Percentiles rank a stretch among this genome's conserved stretches.
Conservation (phyloP, 371 early-diverging fungal species). For the Rhizopus delemar region DNA sequence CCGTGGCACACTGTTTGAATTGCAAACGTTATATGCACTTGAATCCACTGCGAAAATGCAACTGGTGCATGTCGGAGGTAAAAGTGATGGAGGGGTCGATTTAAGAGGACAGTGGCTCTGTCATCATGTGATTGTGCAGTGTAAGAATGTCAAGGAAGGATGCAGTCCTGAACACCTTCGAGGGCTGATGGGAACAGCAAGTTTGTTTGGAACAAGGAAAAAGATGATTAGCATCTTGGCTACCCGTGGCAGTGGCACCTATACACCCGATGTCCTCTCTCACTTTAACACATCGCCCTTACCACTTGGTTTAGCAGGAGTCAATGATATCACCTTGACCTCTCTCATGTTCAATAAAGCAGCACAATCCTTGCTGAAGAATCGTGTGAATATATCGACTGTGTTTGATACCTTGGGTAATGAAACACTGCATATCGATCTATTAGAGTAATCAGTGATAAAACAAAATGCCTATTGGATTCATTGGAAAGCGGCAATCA, state of each 20-base stretch:
- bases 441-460: slow-evolving; percentile 5
- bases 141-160: slow-evolving; percentile 43
- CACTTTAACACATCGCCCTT: slow-evolving; percentile 31
- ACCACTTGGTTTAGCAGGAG: slow-evolving; percentile 38
- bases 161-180: slow-evolving; percentile 49
- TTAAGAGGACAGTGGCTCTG: slow-evolving; percentile 40
- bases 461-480: too few species aligned
- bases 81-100: slow-evolving; percentile 47
- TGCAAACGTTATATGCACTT: slow-evolving; percentile 37
- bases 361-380: slow-evolving; percentile 12
- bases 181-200: slow-evolving; percentile 36
- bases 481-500: too few species aligned
- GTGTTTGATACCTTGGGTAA: slow-evolving; percentile 18
- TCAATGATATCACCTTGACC: slow-evolving; percentile 26
- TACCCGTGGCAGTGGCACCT: slow-evolving; percentile 19
- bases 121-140: slow-evolving; percentile 30
- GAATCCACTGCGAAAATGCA: slow-evolving; percentile 31
- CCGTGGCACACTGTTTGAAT: slow-evolving; percentile 46
- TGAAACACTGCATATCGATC: slow-evolving; percentile 17
- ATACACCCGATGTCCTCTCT: slow-evolving; percentile 33
- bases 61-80: slow-evolving; percentile 43
- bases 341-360: slow-evolving; percentile 41
- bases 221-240: slow-evolving; percentile 36
- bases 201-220: slow-evolving; percentile 5
- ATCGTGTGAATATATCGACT: slow-evolving; percentile 7